Conservation (phyloP, 441 rosid species). For the Codiaeum variegatum region DNA sequence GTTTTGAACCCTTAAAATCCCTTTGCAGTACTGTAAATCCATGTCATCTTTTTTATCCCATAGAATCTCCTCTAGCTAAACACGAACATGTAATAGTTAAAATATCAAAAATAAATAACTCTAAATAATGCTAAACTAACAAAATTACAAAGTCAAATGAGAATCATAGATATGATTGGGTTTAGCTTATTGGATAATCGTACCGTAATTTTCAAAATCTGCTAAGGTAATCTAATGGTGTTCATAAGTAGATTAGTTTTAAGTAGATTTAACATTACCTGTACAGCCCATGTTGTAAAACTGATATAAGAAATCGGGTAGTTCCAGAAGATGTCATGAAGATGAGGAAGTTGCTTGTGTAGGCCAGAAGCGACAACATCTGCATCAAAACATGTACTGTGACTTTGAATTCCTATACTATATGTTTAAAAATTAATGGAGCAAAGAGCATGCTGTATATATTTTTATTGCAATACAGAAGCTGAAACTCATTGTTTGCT, state of each 20-base stretch:
- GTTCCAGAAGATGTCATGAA: conserved; percentile 30
- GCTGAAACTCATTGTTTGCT: conserved; percentile 74
- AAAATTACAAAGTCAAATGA: background rate
- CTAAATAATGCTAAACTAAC: background rate
- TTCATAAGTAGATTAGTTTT: background rate
- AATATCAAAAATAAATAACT: background rate
- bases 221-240: background rate
- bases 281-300: conserved; percentile 17
- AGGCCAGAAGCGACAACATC: conserved; percentile 47
- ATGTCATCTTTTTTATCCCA: conserved; percentile 78
- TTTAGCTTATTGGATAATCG: background rate
- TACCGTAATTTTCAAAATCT: no score
- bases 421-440: background rate
- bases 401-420: background rate
- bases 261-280: conserved; percentile 1
- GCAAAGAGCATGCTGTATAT: no score
- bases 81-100: conserved; percentile 45
- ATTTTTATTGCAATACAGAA: no score
- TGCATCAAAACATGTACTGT: conserved; percentile 1
- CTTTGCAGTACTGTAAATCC: conserved; percentile 95
- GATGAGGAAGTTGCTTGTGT: conserved; percentile 48
- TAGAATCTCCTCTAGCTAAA: conserved; percentile 88
- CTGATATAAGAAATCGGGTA: conserved; percentile 13
- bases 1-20: conserved; percentile 57
- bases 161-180: background rate